Conservation (phyloP, 2,329 filamentous ascomycete genomes). For the Penicillium palitans region DNA sequence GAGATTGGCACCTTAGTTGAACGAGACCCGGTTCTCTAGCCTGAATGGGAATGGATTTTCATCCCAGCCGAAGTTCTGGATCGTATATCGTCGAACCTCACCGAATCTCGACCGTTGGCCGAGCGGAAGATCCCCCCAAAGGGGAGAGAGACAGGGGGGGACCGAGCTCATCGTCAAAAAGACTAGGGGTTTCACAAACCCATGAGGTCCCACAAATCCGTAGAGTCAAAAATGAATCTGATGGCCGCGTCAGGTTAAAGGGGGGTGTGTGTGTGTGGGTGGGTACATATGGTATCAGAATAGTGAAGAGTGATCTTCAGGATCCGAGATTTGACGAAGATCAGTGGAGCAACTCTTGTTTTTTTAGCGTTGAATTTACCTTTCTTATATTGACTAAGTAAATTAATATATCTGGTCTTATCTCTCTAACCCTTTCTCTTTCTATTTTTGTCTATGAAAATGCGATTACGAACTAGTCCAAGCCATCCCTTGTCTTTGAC, state of each 20-base stretch:
- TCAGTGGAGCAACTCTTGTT: slow-evolving; percentile 10
- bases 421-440: background rate
- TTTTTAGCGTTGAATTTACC: background rate
- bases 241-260: slow-evolving; percentile 1
- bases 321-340: slow-evolving; percentile 8
- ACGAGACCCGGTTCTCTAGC: background rate
- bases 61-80: slow-evolving; percentile 1
- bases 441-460: background rate
- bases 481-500: slow-evolving; percentile 7
- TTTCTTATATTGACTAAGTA: slow-evolving; percentile 1
- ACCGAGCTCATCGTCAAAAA: slow-evolving; percentile 7
- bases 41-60: background rate
- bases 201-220: slow-evolving; percentile 10
- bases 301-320: slow-evolving; percentile 5
- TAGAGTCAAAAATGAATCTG: slow-evolving; percentile 9
- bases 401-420: background rate
- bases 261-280: background rate
- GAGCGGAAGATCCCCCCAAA: background rate
- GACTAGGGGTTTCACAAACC: slow-evolving; percentile 11
- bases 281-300: background rate
- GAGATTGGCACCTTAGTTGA: slow-evolving; percentile 1
- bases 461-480: background rate
- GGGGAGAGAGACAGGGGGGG: background rate
- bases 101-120: background rate
- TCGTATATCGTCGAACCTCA: background rate